Evolutionary conservation across 768 basidiomycete genomes (phyloP).

Genomic region (Boletus subcaerulescens): DNA sequence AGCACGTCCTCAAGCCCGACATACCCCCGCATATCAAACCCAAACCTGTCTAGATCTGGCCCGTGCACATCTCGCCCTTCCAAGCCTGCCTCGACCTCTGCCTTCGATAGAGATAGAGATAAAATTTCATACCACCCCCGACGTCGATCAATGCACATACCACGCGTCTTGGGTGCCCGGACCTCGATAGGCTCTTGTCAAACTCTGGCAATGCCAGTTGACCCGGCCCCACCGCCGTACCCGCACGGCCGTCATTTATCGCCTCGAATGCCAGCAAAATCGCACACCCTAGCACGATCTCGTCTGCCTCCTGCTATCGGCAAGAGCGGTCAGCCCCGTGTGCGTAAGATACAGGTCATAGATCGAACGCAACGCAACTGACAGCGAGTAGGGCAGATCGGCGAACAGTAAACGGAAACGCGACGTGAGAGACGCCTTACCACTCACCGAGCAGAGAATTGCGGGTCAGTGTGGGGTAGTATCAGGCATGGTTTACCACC

Average conservation of each 20-base stretch:
- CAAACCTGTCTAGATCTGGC: conserved; percentile 13
- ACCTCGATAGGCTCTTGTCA: conserved; percentile 80
- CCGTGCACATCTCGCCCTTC: conserved; percentile 18
- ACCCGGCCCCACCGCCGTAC: background rate
- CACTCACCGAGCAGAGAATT: conserved; percentile 41
- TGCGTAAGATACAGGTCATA: conserved; percentile 89
- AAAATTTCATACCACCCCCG: conserved; percentile 89
- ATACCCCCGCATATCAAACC: conserved; percentile 34
- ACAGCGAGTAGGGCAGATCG: conserved; percentile 47
- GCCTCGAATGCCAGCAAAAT: conserved; percentile 38
- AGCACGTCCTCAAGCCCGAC: conserved; percentile 51
- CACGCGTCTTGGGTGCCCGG: conserved; percentile 47
- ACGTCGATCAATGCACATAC: conserved; percentile 64
- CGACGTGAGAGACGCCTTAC: conserved; percentile 79
- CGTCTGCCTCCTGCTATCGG: conserved; percentile 95
- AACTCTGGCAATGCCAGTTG: conserved; percentile 68
- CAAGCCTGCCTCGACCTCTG: conserved; percentile 42
- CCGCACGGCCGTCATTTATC: conserved; percentile 29
- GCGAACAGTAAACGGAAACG: conserved; percentile 46
- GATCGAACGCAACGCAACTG: conserved; percentile 65
- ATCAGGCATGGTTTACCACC: too few relatives aligned
- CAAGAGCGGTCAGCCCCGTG: conserved; percentile 52
- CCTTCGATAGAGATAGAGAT: conserved; percentile 44
- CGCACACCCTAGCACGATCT: conserved; percentile 61
- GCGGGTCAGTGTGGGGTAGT: background rate